Conservation (phyloP, 2,329 filamentous ascomycete species). For the Metarhizium anisopliae region DNA sequence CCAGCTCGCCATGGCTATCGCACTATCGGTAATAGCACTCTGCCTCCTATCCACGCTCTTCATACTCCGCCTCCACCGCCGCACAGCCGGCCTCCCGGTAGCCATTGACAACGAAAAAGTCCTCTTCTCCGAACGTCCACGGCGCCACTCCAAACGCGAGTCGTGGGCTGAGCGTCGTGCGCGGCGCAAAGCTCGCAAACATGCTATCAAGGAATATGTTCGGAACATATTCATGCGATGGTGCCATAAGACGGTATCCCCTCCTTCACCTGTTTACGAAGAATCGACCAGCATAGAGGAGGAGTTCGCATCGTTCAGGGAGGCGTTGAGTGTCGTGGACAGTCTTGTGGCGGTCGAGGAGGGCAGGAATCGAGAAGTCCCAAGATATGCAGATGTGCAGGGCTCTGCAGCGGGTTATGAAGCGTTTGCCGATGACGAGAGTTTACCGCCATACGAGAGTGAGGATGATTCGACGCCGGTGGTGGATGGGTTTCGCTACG, state of each 20-base stretch:
- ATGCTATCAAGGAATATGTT: conserved; percentile 3
- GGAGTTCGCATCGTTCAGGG: conserved; percentile 38
- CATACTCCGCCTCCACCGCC: no score
- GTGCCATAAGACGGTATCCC: no score
- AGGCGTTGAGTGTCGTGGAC: conserved; percentile 35
- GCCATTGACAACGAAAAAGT: no score
- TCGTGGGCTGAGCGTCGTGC: no score
- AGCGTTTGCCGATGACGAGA: conserved; percentile 23
- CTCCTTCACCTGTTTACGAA: conserved; percentile 1
- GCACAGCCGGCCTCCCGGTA: no score
- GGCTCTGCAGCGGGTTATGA: neutral
- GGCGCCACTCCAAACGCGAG: no score
- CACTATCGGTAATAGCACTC: conserved; percentile 15
- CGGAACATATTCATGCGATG: no score
- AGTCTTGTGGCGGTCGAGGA: conserved; percentile 37
- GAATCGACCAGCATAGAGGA: conserved; percentile 29
- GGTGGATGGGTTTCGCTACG: conserved; percentile 30
- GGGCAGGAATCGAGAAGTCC: conserved; percentile 12
- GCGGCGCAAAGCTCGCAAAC: no score
- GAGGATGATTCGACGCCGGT: conserved; percentile 14
- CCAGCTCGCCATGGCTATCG: conserved; percentile 13
- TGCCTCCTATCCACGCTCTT: conserved; percentile 14
- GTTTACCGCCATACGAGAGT: conserved; percentile 33
- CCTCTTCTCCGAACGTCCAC: no score
- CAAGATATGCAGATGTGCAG: no score